Base-by-base conservation (phyloP, 345 rosid genomes). In the Boechera divaricarpa region DNA sequence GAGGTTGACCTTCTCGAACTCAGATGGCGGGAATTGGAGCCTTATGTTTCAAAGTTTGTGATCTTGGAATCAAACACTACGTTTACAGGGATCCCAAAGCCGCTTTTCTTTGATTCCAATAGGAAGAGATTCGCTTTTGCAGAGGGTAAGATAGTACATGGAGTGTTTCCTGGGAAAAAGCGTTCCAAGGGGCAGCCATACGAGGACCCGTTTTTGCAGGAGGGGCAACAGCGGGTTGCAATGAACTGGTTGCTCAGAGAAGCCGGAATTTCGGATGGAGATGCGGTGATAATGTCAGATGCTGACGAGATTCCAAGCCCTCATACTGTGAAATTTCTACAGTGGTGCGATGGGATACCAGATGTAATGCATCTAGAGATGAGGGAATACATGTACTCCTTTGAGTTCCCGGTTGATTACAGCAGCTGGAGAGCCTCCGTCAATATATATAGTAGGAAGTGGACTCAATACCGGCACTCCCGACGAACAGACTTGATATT, bases 261-360 rank as follows among this genome's bases (percentile, higher is more conserved):
- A 29, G 85, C 99, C 1, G 92, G 94, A 24, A 83, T 94, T 39
- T 76, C 86, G 2, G 64, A 78, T 18, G 98, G 95, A 0, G 99
- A 92, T 68, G 80, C 84, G 28, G 79, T 94, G 70, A 88, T 94
- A 11, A 89, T 89, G 91, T 82, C 98, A 0, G 98, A 94, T 45
- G 70, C 90, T 0, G 97, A 94, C 55, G 97, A 95, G 89, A 85
- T 95, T 58, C 98, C 97, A 6, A 92, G 98, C 64, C 97, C 88
- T 0, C 90, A 90, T 69, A 89, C 99, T 1, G 70, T 94, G 59
- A 88, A 85, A 44, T 76, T 92, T 24, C 64, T 94, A 3, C 93
- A 89, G 54, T 90, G 98, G 99, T 94, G 97, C 10, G 91, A 88
- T 11, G 96, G 88, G 13, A 72, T 92, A 53, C 98, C 97, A 0